Base-by-base conservation (phyloP, 768 basidiomycete species). In the Phylloporus sp. region DNA sequence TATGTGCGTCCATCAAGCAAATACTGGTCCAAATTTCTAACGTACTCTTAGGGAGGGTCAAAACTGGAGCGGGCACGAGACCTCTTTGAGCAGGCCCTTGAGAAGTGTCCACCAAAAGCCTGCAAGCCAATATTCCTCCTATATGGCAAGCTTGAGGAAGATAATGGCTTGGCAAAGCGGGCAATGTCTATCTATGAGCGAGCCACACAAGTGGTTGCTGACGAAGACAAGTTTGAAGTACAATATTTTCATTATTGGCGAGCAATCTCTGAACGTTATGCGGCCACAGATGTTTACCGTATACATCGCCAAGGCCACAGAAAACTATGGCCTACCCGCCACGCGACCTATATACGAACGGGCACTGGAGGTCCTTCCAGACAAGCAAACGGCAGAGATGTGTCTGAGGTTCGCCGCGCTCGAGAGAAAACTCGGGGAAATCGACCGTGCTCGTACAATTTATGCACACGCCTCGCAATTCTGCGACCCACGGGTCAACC, bases 381-480 rank as follows among this genome's bases (percentile, higher is more conserved):
- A 97, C 72, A 79, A 80, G 41, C 91, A 97, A 73, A 97, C 95
- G 0, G 94, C 95, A 18, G 88, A 95, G 69, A 97, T 98, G 92
- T 97, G 95, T 68, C 77, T 97, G 20, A 90, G 94, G 40, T 99
- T 98, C 68, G 95, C 97, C 5, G 81, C 83, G 29, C 82, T 99
- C 61, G 97, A 99, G 70, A 86, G 95, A 59, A 99, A 99, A 68
- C 83, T 99, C 31, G 97, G 97, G 48, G 97, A 99, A 74, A 98
- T 99, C 69, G 97, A 99, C 73, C 81, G 97, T 23, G 97, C 97
- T 12, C 84, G 97, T 44, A 88, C 94, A 2, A 88, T 98, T 58
- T 98, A 95, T 60, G 95, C 94, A 2, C 95, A 98, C 65, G 95
- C 97, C 0, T 93, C 91, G 18, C 97, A 99, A 64, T 98, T 99